phyloP scores from a whole-genome alignment of 306 rosid genomes.

The Prinsepia uniflora region DNA sequence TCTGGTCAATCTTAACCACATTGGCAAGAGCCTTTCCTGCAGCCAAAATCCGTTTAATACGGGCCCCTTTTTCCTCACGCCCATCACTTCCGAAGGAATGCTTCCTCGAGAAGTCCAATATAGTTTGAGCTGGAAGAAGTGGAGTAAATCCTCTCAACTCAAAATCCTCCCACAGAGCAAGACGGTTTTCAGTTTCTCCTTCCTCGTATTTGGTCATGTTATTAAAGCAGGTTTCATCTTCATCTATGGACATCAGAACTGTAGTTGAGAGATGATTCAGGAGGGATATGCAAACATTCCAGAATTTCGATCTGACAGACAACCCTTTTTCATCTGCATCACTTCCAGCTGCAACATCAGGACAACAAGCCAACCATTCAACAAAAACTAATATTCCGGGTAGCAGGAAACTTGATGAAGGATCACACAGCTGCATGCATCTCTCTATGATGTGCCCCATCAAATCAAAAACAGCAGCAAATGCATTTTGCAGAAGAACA shows the following conservation, averaged over 20 bases:
- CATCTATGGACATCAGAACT: conserved; percentile 51
- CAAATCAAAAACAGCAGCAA: conserved; percentile 72
- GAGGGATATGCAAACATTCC: conserved; percentile 63
- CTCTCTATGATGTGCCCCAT: conserved; percentile 72
- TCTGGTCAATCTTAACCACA: conserved; percentile 61
- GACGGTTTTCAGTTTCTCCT: conserved; percentile 81
- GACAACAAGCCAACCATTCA: conserved; percentile 93
- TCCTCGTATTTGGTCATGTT: conserved; percentile 85
- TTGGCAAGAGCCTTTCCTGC: conserved; percentile 83
- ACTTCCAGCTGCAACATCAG: conserved; percentile 60
- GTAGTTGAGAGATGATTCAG: conserved; percentile 63
- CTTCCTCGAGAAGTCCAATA: conserved; percentile 90
- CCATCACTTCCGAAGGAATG: conserved; percentile 63
- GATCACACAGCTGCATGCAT: conserved; percentile 61
- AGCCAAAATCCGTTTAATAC: conserved; percentile 70
- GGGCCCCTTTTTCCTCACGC: conserved; percentile 67
- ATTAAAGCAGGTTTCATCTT: conserved; percentile 77
- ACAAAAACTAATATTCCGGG: conserved; percentile 83
- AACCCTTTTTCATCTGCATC: conserved; percentile 68
- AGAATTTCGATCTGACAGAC: conserved; percentile 64
- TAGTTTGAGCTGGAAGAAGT: conserved; percentile 83
- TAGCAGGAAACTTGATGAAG: conserved; percentile 67
- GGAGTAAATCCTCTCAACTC: conserved; percentile 92
- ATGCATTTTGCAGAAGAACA: conserved; percentile 82
- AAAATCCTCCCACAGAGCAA: conserved; percentile 93